Conservation (phyloP, 2,329 filamentous ascomycete genomes). For the Colletotrichum lentis region DNA sequence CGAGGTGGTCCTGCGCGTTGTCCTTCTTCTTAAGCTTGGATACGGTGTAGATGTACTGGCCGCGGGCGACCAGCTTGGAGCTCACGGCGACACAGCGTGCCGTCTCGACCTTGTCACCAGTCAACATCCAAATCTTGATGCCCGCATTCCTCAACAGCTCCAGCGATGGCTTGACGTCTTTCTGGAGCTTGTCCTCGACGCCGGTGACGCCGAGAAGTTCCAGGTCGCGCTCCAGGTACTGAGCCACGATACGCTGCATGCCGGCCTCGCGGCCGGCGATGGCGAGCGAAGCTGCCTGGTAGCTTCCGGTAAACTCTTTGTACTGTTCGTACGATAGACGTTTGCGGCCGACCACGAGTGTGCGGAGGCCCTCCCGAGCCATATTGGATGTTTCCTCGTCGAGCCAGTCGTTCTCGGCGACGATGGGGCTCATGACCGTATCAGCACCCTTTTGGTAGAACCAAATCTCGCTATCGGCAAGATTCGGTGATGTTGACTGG, state of each 20-base stretch:
- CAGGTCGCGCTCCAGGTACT: slow-evolving; percentile 85
- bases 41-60: slow-evolving; percentile 95
- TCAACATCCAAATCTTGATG: slow-evolving; percentile 99
- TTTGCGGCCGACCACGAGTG: slow-evolving; percentile 93
- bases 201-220: slow-evolving; percentile 97
- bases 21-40: slow-evolving; percentile 85
- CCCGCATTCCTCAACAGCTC: slow-evolving; percentile 96
- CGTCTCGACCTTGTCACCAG: slow-evolving; percentile 97
- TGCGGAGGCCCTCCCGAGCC: slow-evolving; percentile 94
- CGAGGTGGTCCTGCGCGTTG: slow-evolving; percentile 84
- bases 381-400: slow-evolving; percentile 99
- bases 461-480: slow-evolving; percentile 82
- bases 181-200: slow-evolving; percentile 95
- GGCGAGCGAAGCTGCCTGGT: slow-evolving; percentile 81
- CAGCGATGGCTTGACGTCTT: slow-evolving; percentile 92
- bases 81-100: slow-evolving; percentile 95
- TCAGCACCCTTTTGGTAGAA: slow-evolving; percentile 99
- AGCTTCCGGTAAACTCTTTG: slow-evolving; percentile 76
- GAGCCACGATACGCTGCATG: slow-evolving; percentile 81
- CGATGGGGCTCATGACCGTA: slow-evolving; percentile 96
- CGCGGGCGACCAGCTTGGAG: slow-evolving; percentile 89
- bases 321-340: slow-evolving; percentile 82
- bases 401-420: slow-evolving; percentile 96
- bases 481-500: slow-evolving; percentile 55
- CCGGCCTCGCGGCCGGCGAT: slow-evolving; percentile 81